phyloP scores from a whole-genome alignment of 148 eudicot genomes.

The Vaccinium myrtillus region DNA sequence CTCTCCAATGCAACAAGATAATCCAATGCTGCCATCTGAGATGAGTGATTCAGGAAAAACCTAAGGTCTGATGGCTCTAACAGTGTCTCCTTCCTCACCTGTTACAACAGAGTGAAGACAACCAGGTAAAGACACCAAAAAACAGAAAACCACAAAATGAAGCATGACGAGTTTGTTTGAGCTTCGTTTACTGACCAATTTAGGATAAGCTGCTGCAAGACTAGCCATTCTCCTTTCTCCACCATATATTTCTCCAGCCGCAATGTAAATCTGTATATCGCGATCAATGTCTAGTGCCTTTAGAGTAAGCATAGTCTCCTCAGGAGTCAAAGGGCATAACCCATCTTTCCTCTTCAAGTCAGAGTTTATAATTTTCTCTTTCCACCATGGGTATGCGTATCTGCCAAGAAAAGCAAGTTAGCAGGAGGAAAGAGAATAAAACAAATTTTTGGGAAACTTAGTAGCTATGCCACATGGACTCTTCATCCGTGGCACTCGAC shows the following conservation, averaged over 20 bases:
- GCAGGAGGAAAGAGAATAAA: neutral
- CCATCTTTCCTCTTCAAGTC: slow-evolving; percentile 86
- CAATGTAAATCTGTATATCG: slow-evolving; percentile 78
- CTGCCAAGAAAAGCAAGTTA: slow-evolving; percentile 31
- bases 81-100: slow-evolving; percentile 79
- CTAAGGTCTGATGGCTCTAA: slow-evolving; percentile 57
- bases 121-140: neutral
- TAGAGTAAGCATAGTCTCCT: slow-evolving; percentile 78
- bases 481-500: neutral
- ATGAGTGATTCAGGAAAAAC: slow-evolving; percentile 71
- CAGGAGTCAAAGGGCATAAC: slow-evolving; percentile 90
- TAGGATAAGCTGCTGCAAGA: slow-evolving; percentile 77
- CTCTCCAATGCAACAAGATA: slow-evolving; percentile 81
- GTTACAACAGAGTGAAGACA: slow-evolving; percentile 17
- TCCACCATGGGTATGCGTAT: slow-evolving; percentile 99
- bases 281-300: slow-evolving; percentile 77
- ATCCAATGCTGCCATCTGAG: slow-evolving; percentile 85
- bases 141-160: neutral
- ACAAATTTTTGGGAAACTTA: neutral
- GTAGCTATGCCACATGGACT: neutral
- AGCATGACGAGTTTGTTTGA: neutral
- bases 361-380: slow-evolving; percentile 87
- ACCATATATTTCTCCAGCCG: slow-evolving; percentile 96
- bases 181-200: slow-evolving; percentile 55
- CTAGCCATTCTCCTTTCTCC: slow-evolving; percentile 77